phyloP scores from a whole-genome alignment of 371 early-diverging fungal species.

The Lichtheimia corymbifera region DNA sequence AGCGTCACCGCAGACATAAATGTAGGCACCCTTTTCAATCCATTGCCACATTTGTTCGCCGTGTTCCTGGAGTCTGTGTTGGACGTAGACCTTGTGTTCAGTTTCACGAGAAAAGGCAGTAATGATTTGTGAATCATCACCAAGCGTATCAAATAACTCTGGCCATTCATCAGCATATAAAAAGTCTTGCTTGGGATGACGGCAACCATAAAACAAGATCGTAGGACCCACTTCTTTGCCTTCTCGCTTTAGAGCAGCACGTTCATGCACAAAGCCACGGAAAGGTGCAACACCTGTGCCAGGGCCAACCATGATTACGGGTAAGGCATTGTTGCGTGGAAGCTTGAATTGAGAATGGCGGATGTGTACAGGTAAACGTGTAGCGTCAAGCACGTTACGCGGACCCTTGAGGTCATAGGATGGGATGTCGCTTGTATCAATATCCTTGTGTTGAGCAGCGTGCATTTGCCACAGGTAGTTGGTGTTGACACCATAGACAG shows the following conservation, averaged over 20 bases:
- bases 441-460: conserved; percentile 21
- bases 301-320: conserved; percentile 96
- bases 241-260: conserved; percentile 62
- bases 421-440: conserved; percentile 4
- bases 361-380: conserved; percentile 79
- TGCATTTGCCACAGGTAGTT: conserved; percentile 67
- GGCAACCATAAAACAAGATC: conserved; percentile 92
- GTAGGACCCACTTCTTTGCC: conserved; percentile 77
- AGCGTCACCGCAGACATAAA: conserved; percentile 96
- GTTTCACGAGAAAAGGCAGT: conserved; percentile 91
- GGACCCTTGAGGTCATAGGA: conserved; percentile 56
- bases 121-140: conserved; percentile 61
- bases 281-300: conserved; percentile 99
- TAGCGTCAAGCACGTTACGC: conserved; percentile 28
- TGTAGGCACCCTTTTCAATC: conserved; percentile 68
- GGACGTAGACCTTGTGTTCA: conserved; percentile 86
- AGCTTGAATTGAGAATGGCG: conserved; percentile 88
- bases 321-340: conserved; percentile 74
- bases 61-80: conserved; percentile 72
- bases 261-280: conserved; percentile 93
- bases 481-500: conserved; percentile 76
- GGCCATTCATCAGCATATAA: conserved; percentile 88
- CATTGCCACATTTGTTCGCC: conserved; percentile 69
- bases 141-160: conserved; percentile 57
- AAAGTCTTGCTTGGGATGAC: conserved; percentile 80